Evolutionary conservation across 1,284 basidiomycete genomes (phyloP), one percentile per base, ranked within the genome.

Genomic region (Athelia psychrophila): DNA sequence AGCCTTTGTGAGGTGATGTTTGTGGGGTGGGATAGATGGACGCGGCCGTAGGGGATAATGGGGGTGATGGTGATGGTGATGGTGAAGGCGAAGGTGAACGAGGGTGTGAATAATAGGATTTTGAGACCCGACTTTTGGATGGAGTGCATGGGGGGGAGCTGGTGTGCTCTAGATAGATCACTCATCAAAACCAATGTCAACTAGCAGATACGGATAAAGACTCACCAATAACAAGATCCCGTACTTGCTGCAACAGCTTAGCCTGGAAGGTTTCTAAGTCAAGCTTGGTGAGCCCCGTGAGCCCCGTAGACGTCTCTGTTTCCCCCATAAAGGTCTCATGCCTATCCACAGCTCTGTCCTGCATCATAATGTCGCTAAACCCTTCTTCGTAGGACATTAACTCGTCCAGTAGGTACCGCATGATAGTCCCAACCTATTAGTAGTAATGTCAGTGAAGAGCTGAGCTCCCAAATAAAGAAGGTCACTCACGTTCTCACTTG

Each of bases 351-450:
- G 46, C 38, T 15, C 48, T 51, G 32, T 55, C 50, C 35, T 44
- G 44, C 54, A 59, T 56, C 48, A 59, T 42, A n/a, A 59, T 59
- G 33, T 60, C 56, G 18, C 44, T 46, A 40, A 58, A 60, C 3
- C 54, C 57, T 52, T 60, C 57, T 49, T 60, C 55, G 42, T 58
- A 58, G 6, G 55, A 49, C 50, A 54, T 58, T 12, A 58, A 48
- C 36, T 57, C 57, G 45, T 58, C 52, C 18, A 58, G 48, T 18
- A 61, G 50, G 45, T 61, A 61, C 9, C 58, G 51, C 55, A 60
- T 58, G 20, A 61, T 44, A 1, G 57, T 61, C 13, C 53, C 54
- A 15, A 55, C 51, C 57, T 61, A 19, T 19, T 2, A 35, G 18
- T 30, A 15, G n/a, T n/a, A n/a, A n/a, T n/a, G n/a, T n/a, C n/a